Evolutionary conservation across 305 asterid genomes (phyloP), one percentile per base, ranked within the genome.

Genomic region (Plantago coronopus): DNA sequence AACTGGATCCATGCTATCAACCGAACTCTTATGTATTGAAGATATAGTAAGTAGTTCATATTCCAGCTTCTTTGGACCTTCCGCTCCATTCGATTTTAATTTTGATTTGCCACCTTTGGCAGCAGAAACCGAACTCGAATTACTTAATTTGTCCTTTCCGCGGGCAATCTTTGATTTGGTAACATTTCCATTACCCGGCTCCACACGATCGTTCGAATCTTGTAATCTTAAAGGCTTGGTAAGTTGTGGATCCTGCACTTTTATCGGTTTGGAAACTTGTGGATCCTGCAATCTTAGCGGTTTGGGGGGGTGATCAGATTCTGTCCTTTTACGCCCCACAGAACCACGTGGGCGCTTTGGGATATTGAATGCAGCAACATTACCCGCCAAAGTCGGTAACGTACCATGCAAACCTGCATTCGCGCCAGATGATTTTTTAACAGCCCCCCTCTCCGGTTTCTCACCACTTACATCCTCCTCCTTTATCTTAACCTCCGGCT

Each of bases 331-430:
- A 64, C 86, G 77, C 66, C 91, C 74, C 55, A 81, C 78, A n/a
- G 76, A 64, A 49, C 95, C 96, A 69, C 97, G 89, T 9, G 96
- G 99, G 10, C 97, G 86, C 81, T 78, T 90, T n/a, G 99, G 99
- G 64, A 87, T 70, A 61, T 73, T 80, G 69, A 94, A 78, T 54
- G 74, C 66, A 69, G 76, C 77, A 21, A 84, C 95, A 68, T 69
- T 77, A 31, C 66, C 83, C 66, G 71, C 82, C 72, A 89, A 77
- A 65, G 75, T 68, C 64, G 89, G 74, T 9, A 95, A 70, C 68
- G 77, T 61, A 38, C 86, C 88, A 74, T 69, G 78, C 68, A 77
- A 55, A 56, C 69, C 79, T 49, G 79, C 76, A 65, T 66, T 57
- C 67, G 45, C 47, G 19, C 63, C 79, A 69, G 59, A 69, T 19